Conservation (phyloP, 176 grass and related monocot genomes). For the Cenchrus americanus region DNA sequence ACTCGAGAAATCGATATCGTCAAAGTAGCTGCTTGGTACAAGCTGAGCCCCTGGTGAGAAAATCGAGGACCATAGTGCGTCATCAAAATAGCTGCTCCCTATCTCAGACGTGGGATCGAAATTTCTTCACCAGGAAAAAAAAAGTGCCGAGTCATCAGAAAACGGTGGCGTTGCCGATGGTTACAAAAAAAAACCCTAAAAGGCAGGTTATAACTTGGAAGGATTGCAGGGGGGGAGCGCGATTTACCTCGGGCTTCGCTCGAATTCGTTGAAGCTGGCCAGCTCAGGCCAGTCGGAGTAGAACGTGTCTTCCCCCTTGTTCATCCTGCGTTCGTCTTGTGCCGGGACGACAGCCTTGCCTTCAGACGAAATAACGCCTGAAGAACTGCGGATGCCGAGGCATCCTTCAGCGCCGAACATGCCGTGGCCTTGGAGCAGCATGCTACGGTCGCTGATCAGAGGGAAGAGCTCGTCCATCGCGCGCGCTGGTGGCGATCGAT, state of each 20-base stretch:
- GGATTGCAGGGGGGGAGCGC: too few relatives aligned
- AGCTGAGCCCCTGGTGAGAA: conserved; percentile 39
- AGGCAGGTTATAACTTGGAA: too few relatives aligned
- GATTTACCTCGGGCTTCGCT: conserved; percentile 42
- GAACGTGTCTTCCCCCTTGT: conserved; percentile 33
- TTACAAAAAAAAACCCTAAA: neutral
- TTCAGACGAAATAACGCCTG: neutral
- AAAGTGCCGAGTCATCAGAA: neutral
- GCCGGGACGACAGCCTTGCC: neutral
- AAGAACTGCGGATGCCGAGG: neutral
- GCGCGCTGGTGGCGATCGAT: too few relatives aligned
- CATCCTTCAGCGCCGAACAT: conserved; percentile 13
- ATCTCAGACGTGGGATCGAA: conserved; percentile 43
- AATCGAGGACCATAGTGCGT: conserved; percentile 45
- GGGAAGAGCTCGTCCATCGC: conserved; percentile 18
- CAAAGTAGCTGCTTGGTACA: conserved; percentile 30
- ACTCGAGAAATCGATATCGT: conserved; percentile 3
- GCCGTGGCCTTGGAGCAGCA: conserved; percentile 28
- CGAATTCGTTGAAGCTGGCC: conserved; percentile 46
- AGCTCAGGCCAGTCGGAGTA: conserved; percentile 53
- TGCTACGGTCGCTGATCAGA: neutral
- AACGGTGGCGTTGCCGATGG: neutral
- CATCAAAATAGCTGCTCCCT: conserved; percentile 47
- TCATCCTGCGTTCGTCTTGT: conserved; percentile 26
- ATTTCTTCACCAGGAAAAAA: conserved; percentile 47